Evolutionary conservation across 495 filamentous ascomycete species (phyloP).

Genomic region (Friedmanniomyces endolithicus): DNA sequence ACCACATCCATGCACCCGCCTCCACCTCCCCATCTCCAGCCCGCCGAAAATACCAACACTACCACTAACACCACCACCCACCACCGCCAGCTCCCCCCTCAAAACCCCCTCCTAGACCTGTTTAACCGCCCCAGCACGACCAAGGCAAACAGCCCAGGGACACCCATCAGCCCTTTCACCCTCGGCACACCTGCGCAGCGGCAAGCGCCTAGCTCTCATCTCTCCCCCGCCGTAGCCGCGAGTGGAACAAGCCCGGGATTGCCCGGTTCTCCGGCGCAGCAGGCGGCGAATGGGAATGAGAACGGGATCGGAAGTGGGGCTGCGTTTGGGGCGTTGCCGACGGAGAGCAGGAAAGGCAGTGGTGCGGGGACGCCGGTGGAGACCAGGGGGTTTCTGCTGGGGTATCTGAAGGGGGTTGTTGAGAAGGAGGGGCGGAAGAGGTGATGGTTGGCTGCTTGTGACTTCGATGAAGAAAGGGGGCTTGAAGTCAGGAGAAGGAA

Average conservation of each 20-base stretch:
- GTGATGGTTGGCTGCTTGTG: too few species aligned
- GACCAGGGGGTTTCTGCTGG: constrained; percentile 58
- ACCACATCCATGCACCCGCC: background rate
- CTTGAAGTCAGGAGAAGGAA: too few species aligned
- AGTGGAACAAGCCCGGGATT: background rate
- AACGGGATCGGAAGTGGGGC: background rate
- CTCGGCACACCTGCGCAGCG: constrained; percentile 15
- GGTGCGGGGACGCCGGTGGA: constrained; percentile 46
- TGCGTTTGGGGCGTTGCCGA: background rate
- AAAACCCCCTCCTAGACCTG: constrained; percentile 14
- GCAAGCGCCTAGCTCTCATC: background rate
- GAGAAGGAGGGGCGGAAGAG: constrained; percentile 20
- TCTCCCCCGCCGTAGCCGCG: background rate
- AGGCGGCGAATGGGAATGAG: background rate
- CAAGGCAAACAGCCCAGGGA: constrained; percentile 7
- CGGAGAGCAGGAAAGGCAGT: constrained; percentile 31
- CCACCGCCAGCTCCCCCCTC: background rate
- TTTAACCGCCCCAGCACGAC: constrained; percentile 1
- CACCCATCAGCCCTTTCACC: constrained; percentile 19
- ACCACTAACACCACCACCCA: background rate
- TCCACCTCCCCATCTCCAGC: constrained; percentile 2
- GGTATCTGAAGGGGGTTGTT: constrained; percentile 55
- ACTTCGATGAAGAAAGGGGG: too few species aligned
- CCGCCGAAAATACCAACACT: background rate
- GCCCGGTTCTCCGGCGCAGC: background rate